These are phyloP conservation scores for Solanum appendiculatum DNA, from an alignment of 257 asterid genomes.

Conservation along the genomic window DNA sequence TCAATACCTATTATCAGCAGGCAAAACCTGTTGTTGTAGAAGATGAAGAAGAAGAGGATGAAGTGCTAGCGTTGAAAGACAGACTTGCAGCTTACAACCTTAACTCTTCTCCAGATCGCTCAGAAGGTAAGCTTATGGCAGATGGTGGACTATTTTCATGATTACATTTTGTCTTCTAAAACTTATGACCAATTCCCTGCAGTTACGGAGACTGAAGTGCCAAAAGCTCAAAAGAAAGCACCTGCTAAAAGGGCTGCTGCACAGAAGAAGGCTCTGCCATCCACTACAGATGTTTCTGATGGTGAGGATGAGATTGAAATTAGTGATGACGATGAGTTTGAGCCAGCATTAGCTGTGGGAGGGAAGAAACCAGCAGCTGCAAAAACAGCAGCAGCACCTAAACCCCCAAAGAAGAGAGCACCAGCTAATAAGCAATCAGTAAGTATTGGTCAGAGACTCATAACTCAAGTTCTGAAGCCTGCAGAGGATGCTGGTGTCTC, in stretches of 20 bases:
- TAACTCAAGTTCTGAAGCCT: constrained; percentile 60
- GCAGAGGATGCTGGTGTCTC: constrained; percentile 27
- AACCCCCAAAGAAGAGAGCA: constrained; percentile 57
- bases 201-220: constrained; percentile 37
- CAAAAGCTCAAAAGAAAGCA: constrained; percentile 33
- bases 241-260: constrained; percentile 44
- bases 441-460: constrained; percentile 51
- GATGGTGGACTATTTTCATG: not conserved
- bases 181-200: not conserved
- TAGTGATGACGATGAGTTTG: constrained; percentile 35
- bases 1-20: constrained; percentile 20
- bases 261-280: constrained; percentile 30
- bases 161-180: not conserved
- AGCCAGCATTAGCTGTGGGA: constrained; percentile 14
- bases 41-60: constrained; percentile 50
- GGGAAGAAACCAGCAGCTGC: constrained; percentile 36
- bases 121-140: constrained; percentile 35
- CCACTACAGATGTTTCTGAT: constrained; percentile 33
- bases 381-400: constrained; percentile 14
- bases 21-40: constrained; percentile 22
- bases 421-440: constrained; percentile 32
- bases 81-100: constrained; percentile 82
- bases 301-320: constrained; percentile 25
- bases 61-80: constrained; percentile 51
- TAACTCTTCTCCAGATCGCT: constrained; percentile 71